Evolutionary conservation across 202 grass and related monocot species (phyloP), one percentile per base, ranked within the genome.

Genomic region (Elaeis oleifera): DNA sequence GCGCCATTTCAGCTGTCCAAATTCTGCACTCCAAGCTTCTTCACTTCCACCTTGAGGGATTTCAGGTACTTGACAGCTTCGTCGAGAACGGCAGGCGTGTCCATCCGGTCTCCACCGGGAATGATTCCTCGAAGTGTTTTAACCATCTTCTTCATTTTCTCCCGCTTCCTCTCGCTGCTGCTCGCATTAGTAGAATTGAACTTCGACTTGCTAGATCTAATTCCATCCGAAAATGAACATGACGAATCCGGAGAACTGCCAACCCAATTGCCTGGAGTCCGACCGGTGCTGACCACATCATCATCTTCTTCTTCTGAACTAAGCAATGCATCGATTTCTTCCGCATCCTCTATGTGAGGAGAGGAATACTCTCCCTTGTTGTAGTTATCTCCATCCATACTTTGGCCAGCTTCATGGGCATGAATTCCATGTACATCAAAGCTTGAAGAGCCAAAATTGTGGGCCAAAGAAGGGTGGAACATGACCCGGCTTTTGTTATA

Each of bases 131-230:
- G 83, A 2, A 96, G 81, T 57, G 87, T 85, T 53, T 82, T 82
- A 52, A 96, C 71, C 91, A 96, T 96, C 85, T 88, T 96, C 78
- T 88, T 96, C 87, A 96, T 79, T 52, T 84, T 78, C 0, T 88
- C 84, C 55, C 85, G 89, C 70, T 95, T 95, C 22, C 58, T 74
- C 29, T 76, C 78, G 2, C 69, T 28, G 16, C 48, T 39, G 11
- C 63, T 13, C 2, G 17, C 64, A 64, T 68, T 74, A 17, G 19
- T 65, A 80, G 61, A 74, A 67, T 63, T 54, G 72, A 44, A 18
- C 49, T 23, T 15, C 24, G 44, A 54, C 49, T 54, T 61, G 54
- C 60, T 63, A 0, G 23, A 27, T 25, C 54, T 67, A 3, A 20
- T 76, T 18, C 60, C 68, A 50, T 83, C 70, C 49, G 68, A 83